A percentile compares a stretch with the other conserved stretches of the same genome.
These are phyloP conservation scores for Talaromyces funiculosus DNA, from an alignment of 2,329 filamentous ascomycete genomes.

Conservation along the genomic window DNA sequence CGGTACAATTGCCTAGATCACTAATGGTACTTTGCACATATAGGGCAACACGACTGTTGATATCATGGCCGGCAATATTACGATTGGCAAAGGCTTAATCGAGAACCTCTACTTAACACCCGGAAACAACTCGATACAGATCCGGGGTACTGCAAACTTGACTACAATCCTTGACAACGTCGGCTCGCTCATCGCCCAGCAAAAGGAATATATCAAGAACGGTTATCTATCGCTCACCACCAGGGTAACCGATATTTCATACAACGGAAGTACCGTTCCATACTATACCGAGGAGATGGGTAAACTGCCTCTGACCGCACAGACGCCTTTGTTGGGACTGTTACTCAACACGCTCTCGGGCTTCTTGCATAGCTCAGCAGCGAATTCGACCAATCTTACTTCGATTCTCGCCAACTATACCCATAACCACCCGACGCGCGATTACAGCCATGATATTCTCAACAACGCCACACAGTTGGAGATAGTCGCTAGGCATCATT, in stretches of 20 bases:
- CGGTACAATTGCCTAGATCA: not conserved
- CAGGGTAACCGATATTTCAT: constrained; percentile 23
- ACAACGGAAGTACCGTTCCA: constrained; percentile 27
- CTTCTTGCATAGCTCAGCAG: not conserved
- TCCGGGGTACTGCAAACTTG: constrained; percentile 47
- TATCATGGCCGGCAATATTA: constrained; percentile 43
- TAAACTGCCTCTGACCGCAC: constrained; percentile 25
- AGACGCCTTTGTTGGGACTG: constrained; percentile 23
- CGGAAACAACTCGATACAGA: constrained; percentile 47
- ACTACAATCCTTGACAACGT: constrained; percentile 28
- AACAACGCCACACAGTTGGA: constrained; percentile 10
- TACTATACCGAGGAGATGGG: constrained; percentile 33
- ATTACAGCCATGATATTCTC: not conserved
- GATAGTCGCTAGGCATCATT: constrained; percentile 4
- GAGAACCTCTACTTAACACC: constrained; percentile 48
- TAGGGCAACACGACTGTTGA: constrained; percentile 50
- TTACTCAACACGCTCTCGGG: constrained; percentile 25
- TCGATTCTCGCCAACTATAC: not conserved
- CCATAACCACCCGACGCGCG: not conserved
- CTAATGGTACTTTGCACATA: not conserved
- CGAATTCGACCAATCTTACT: constrained; percentile 9
- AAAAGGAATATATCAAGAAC: constrained; percentile 21
- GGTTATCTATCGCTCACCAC: constrained; percentile 26
- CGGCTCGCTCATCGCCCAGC: constrained; percentile 21
- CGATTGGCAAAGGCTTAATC: constrained; percentile 48